phyloP scores from a whole-genome alignment of 1,284 basidiomycete genomes.

The Boletus mariae region DNA sequence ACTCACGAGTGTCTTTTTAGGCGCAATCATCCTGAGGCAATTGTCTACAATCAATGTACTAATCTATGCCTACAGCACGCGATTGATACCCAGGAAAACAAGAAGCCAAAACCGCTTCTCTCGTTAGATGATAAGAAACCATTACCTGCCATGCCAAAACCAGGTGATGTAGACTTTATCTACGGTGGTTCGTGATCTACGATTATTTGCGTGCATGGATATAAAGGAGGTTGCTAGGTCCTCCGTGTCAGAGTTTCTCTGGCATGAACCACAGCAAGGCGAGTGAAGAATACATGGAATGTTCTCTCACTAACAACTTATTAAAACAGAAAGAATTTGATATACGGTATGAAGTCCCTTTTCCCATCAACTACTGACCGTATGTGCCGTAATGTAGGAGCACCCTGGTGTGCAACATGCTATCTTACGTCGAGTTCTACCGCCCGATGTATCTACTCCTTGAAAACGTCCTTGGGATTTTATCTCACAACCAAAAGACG shows the following conservation, averaged over 20 bases:
- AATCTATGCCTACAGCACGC: constrained; percentile 58
- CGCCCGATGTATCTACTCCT: constrained; percentile 60
- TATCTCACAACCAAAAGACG: constrained; percentile 42
- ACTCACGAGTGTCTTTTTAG: constrained; percentile 34
- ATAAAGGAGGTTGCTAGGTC: constrained; percentile 40
- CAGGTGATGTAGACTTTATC: constrained; percentile 63
- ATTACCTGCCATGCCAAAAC: constrained; percentile 50
- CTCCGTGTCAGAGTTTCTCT: constrained; percentile 70
- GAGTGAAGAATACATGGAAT: constrained; percentile 11
- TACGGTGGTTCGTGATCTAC: constrained; percentile 52
- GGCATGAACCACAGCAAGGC: constrained; percentile 57
- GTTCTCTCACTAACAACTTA: constrained; percentile 1
- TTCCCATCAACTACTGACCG: neutral
- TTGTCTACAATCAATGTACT: constrained; percentile 61
- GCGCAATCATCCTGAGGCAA: constrained; percentile 51
- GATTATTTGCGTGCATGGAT: neutral
- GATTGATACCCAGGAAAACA: constrained; percentile 43
- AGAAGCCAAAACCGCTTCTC: constrained; percentile 36
- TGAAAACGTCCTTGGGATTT: constrained; percentile 65
- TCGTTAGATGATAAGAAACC: constrained; percentile 36
- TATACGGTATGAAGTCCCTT: constrained; percentile 40
- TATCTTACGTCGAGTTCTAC: constrained; percentile 72
- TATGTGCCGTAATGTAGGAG: constrained; percentile 38
- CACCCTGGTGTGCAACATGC: constrained; percentile 62
- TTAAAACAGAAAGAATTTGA: constrained; percentile 51